A percentile compares a stretch with the other conserved stretches of the same genome.
Conservation (phyloP, 1,139 yeast species). For the Saccharomyces hybrid region DNA sequence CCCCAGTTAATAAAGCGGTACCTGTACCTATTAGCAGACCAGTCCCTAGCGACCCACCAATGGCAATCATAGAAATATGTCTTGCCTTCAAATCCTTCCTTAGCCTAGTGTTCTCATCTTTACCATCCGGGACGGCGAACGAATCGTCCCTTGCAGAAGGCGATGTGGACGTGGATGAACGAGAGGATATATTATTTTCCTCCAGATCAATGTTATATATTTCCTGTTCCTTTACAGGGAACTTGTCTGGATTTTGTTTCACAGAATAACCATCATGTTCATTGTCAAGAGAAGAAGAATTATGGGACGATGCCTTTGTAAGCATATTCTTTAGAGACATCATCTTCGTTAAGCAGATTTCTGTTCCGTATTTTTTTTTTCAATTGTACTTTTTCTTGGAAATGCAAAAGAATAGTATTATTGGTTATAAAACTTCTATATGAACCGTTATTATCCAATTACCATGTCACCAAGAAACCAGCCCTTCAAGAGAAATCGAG, state of each 20-base stretch:
- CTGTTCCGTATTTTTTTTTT: background rate
- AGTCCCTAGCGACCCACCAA: conserved; percentile 53
- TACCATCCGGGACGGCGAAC: conserved; percentile 17
- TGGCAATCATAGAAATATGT: conserved; percentile 69
- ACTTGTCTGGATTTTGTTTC: background rate
- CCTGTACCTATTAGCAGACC: conserved; percentile 70
- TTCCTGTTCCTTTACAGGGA: background rate
- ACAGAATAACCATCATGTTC: background rate
- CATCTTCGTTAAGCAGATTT: background rate
- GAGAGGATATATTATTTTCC: background rate
- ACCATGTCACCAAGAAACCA: background rate
- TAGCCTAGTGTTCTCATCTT: conserved; percentile 46
- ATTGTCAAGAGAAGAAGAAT: background rate
- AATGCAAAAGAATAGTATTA: background rate
- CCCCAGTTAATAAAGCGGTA: conserved; percentile 58
- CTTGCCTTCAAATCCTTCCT: conserved; percentile 59
- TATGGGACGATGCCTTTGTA: background rate
- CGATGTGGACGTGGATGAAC: background rate
- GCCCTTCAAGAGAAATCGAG: background rate
- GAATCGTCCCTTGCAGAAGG: background rate
- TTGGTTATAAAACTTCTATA: background rate
- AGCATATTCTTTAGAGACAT: background rate
- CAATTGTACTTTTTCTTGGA: background rate
- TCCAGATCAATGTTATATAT: background rate
- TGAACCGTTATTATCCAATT: background rate